Percentiles rank a stretch among this genome's conserved stretches.
phyloP scores from a whole-genome alignment of 768 basidiomycete genomes.

The Lactarius vividus region DNA sequence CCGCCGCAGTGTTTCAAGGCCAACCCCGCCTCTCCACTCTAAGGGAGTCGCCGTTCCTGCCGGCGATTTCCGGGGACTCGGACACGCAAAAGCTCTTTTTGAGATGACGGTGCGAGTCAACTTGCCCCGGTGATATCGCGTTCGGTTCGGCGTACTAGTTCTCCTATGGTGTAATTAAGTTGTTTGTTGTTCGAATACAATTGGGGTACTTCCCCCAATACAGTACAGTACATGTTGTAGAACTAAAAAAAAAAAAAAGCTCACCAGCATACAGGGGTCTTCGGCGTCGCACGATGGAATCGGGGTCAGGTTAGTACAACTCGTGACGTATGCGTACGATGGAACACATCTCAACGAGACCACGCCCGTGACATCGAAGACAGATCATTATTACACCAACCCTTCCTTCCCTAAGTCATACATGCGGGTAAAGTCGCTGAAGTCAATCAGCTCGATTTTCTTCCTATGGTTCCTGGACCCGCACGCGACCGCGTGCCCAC shows the following conservation, averaged over 20 bases:
- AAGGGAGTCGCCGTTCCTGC: slow-evolving; percentile 35
- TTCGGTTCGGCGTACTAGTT: not conserved
- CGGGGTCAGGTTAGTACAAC: not conserved
- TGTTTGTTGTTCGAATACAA: not conserved
- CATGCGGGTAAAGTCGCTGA: not conserved
- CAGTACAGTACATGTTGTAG: not conserved
- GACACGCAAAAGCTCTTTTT: slow-evolving; percentile 12
- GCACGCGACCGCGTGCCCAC: slow-evolving; percentile 50
- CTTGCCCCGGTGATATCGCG: not conserved
- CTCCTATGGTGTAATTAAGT: not conserved
- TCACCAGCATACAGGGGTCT: not conserved
- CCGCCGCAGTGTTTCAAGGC: slow-evolving; percentile 30
- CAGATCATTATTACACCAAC: slow-evolving; percentile 1
- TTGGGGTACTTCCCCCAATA: not conserved
- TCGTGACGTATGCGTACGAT: not conserved
- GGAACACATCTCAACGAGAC: not conserved
- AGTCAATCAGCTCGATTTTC: not conserved
- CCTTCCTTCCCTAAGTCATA: not conserved
- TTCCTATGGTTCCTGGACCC: slow-evolving; percentile 13
- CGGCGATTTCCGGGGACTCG: slow-evolving; percentile 31
- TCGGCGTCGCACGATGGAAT: not conserved
- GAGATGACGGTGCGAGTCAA: not conserved
- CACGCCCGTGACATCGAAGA: not conserved
- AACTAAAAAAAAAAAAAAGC: not conserved
- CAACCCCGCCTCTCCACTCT: slow-evolving; percentile 31